Conservation (phyloP, 106 monocot species). For the Apostasia ramifera region DNA sequence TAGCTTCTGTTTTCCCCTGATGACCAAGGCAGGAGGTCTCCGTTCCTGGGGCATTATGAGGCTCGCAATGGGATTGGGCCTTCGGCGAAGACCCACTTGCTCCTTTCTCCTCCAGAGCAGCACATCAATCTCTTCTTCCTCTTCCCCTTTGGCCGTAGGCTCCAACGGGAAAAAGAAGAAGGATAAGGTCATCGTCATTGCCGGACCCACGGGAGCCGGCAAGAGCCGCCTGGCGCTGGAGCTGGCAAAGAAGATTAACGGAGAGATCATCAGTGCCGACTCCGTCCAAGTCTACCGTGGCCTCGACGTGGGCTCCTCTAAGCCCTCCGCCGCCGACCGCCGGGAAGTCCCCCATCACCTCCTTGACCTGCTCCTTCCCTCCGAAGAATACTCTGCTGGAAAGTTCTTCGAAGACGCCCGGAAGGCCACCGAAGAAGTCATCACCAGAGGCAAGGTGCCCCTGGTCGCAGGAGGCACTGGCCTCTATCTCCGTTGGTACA, state of each 20-base stretch:
- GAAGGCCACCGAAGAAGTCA: conserved; percentile 35
- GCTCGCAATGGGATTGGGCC: not conserved
- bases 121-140: not conserved
- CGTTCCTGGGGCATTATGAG: conserved; percentile 6
- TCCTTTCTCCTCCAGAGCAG: not conserved
- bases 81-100: not conserved
- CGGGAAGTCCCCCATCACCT: conserved; percentile 66
- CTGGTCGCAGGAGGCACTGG: conserved; percentile 88
- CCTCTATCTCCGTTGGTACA: conserved; percentile 82
- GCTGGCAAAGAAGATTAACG: conserved; percentile 47
- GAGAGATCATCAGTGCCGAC: conserved; percentile 67
- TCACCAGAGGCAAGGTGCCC: conserved; percentile 48
- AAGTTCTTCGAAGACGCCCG: conserved; percentile 69
- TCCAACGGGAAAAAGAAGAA: conserved; percentile 21
- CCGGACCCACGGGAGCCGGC: conserved; percentile 65
- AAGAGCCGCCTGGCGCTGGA: conserved; percentile 61
- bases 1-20: conserved; percentile 10
- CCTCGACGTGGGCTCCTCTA: conserved; percentile 65
- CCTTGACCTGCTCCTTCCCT: conserved; percentile 66
- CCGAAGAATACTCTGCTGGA: conserved; percentile 77
- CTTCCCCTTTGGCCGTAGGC: conserved; percentile 3
- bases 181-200: conserved; percentile 61
- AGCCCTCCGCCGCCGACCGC: conserved; percentile 35
- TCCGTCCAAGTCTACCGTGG: conserved; percentile 70
- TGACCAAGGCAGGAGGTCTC: conserved; percentile 1